A percentile compares a stretch with the other conserved stretches of the same genome.
Evolutionary conservation across 2,329 filamentous ascomycete genomes (phyloP).

Genomic region (Zymoseptoria passerinii): DNA sequence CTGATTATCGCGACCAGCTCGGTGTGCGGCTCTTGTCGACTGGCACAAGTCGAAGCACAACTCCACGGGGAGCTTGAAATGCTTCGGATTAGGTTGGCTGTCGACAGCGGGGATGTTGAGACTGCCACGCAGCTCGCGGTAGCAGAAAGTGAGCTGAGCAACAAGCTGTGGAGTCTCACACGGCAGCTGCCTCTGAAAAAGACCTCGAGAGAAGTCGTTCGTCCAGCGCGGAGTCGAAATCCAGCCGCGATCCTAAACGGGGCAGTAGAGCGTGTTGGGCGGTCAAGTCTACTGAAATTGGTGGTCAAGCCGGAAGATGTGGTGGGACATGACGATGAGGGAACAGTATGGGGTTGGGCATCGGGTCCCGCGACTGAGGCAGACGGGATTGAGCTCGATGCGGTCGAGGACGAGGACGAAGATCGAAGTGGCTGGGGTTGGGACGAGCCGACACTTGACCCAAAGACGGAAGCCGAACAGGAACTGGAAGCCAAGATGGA

Average conservation of each 20-base stretch:
- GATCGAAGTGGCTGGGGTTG: background rate
- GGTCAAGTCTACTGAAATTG: conserved; percentile 11
- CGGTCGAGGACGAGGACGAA: conserved; percentile 5
- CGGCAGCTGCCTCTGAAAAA: conserved; percentile 6
- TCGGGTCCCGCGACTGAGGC: conserved; percentile 4
- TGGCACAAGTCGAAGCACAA: background rate
- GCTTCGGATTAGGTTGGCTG: background rate
- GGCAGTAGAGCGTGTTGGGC: background rate
- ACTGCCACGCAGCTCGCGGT: background rate
- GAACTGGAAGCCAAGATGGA: background rate
- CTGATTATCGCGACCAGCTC: conserved; percentile 18
- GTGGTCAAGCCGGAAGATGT: conserved; percentile 22
- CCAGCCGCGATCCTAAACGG: background rate
- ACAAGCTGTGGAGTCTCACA: conserved; percentile 3
- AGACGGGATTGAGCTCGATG: conserved; percentile 12
- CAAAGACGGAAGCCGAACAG: background rate
- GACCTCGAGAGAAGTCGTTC: conserved; percentile 6
- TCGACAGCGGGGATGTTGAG: background rate
- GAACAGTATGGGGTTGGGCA: background rate
- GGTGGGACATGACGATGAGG: background rate
- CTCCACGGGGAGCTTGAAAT: conserved; percentile 1
- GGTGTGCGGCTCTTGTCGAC: conserved; percentile 14
- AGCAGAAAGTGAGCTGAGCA: conserved; percentile 3
- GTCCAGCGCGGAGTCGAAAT: conserved; percentile 10
- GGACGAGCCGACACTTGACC: background rate